phyloP scores from a whole-genome alignment of 129 eudicot genomes.

The Flaveria trinervia region DNA sequence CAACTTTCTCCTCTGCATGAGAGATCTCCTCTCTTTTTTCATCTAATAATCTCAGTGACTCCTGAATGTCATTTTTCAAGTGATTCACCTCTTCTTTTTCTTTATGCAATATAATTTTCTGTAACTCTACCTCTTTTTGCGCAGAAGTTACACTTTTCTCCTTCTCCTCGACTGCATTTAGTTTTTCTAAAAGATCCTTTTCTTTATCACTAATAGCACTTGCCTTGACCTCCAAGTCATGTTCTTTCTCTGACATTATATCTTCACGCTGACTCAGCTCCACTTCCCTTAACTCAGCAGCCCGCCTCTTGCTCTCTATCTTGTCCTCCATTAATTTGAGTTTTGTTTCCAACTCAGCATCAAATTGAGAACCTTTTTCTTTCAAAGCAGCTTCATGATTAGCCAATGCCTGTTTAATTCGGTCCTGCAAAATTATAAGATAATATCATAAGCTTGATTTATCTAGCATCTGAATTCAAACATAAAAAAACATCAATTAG shows the following conservation, averaged over 20 bases:
- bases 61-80: conserved; percentile 44
- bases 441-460: background rate
- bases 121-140: conserved; percentile 49
- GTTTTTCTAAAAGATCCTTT: conserved; percentile 58
- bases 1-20: conserved; percentile 61
- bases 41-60: conserved; percentile 53
- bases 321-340: conserved; percentile 70
- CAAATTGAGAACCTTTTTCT: conserved; percentile 49
- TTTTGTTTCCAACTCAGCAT: conserved; percentile 66
- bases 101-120: conserved; percentile 47
- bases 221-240: conserved; percentile 59
- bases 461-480: background rate
- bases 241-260: conserved; percentile 61
- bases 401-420: conserved; percentile 53
- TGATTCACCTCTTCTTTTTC: conserved; percentile 52
- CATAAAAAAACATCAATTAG: background rate
- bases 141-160: conserved; percentile 47
- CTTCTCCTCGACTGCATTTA: conserved; percentile 49
- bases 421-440: conserved; percentile 44
- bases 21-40: conserved; percentile 51
- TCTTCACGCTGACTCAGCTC: conserved; percentile 80
- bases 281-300: conserved; percentile 85
- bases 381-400: conserved; percentile 66
- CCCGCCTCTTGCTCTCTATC: conserved; percentile 72
- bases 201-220: conserved; percentile 57